Evolutionary conservation across 2,329 filamentous ascomycete genomes (phyloP), one percentile per base, ranked within the genome.

Genomic region (Colletotrichum sp.): DNA sequence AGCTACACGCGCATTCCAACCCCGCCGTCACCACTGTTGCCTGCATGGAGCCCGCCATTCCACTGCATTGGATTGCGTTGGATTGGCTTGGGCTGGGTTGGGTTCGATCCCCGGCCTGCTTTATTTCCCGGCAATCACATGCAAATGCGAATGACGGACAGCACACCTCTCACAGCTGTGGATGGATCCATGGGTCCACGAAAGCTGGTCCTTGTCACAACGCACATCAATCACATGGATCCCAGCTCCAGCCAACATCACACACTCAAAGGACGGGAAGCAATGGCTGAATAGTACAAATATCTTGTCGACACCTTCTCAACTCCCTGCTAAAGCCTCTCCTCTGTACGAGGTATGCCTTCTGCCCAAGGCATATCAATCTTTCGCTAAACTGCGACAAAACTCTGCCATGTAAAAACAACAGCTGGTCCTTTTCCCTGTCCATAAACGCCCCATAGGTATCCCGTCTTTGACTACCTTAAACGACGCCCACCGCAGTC

Each of bases 111-210:
- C 44, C 44, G 44, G 44, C 44, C 44, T 49, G 44, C 44, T 21
- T 4, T 44, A 36, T 36, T 34, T 24, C 72, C 68, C 60, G 52
- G 72, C 68, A 66, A 72, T 75, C 72, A 75, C 72, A 75, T 75
- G 68, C 72, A 75, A 75, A 67, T 36, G 44, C 44, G 44, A 49
- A 60, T 34, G 28, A 75, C 59, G 49, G 49, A 32, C 65, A 68
- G 65, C 30, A n/a, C 44, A 18, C 36, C 36, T 39, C 36, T 39
- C 36, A 32, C 65, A 68, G 65, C 44, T 49, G n/a, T 21, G 44
- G 44, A 49, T 49, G 8, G 16, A 49, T 49, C 10, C n/a, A 49
- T 49, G 10, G 44, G n/a, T 21, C 44, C 44, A n/a, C 39, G 5
- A n/a, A 44, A 44, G 39, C 39, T 44, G 39, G 39, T 12, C 39